Evolutionary conservation across 2,329 filamentous ascomycete genomes (phyloP).

Genomic region (Ceratocystis papillata): DNA sequence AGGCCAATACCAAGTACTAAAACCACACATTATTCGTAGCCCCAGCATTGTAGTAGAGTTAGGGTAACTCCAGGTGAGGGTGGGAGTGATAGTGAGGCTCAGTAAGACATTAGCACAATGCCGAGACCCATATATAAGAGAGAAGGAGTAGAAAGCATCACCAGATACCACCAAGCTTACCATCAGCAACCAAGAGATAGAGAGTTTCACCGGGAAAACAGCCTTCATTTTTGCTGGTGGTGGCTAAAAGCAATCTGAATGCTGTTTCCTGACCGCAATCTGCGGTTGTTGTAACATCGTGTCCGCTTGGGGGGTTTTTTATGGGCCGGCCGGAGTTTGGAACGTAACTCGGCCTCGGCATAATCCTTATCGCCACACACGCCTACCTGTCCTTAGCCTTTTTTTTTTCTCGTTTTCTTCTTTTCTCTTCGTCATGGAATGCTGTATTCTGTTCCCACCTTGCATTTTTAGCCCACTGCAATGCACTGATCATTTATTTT

Average conservation of each 20-base stretch:
- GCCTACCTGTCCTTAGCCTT: too few relatives aligned
- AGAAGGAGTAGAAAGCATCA: neutral
- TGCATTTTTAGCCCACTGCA: neutral
- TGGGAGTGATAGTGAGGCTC: neutral
- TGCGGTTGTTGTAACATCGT: neutral
- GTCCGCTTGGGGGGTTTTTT: neutral
- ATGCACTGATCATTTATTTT: neutral
- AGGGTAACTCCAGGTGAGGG: too few relatives aligned
- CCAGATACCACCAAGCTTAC: neutral
- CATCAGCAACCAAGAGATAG: neutral
- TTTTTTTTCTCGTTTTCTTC: neutral
- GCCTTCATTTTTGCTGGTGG: too few relatives aligned
- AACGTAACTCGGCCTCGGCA: neutral
- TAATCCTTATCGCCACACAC: neutral
- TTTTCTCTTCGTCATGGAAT: neutral
- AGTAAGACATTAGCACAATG: slow-evolving; percentile 6
- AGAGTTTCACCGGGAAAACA: neutral
- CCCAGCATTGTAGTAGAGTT: neutral
- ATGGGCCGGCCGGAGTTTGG: neutral
- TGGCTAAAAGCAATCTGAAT: too few relatives aligned
- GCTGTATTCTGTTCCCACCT: too few relatives aligned
- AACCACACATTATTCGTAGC: too few relatives aligned
- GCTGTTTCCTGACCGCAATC: too few relatives aligned
- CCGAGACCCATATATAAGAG: slow-evolving; percentile 1
- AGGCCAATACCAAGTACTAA: too few relatives aligned